These are phyloP conservation scores for Platanus orientalis DNA, from an alignment of 164 flowering plant genomes.

Conservation along the genomic window DNA sequence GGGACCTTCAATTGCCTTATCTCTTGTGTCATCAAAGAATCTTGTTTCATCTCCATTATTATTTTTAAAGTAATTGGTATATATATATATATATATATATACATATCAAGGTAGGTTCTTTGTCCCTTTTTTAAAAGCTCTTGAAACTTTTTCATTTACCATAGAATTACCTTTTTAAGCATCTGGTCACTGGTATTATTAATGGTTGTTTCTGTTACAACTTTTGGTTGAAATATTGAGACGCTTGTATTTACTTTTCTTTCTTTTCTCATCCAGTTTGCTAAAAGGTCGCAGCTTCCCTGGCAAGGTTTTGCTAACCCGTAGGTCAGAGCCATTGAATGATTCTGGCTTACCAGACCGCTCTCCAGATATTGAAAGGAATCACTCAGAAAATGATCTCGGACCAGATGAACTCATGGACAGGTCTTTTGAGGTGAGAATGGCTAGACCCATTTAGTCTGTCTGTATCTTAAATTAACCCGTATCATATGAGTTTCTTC, in stretches of 20 bases:
- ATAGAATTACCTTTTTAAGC: no score
- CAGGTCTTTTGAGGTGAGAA: slow-evolving; percentile 47
- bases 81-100: no score
- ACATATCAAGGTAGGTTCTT: no score
- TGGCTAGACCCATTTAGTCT: neutral
- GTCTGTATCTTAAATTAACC: neutral
- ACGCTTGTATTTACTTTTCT: neutral
- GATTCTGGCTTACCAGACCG: slow-evolving; percentile 24
- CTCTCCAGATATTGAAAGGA: slow-evolving; percentile 48
- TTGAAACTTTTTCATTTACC: no score
- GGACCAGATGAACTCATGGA: slow-evolving; percentile 41
- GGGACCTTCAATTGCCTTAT: no score
- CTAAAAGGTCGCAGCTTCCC: slow-evolving; percentile 94
- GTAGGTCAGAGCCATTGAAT: slow-evolving; percentile 59
- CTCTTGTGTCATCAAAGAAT: no score
- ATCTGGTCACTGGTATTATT: no score
- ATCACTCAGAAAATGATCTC: slow-evolving; percentile 49
- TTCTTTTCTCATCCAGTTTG: slow-evolving; percentile 39
- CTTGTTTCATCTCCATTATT: no score
- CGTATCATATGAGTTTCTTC: neutral
- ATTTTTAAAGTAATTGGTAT: no score
- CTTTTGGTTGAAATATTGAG: neutral
- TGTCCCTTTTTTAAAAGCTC: no score
- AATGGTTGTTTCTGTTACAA: no score
- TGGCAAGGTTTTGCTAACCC: slow-evolving; percentile 77